Conservation (phyloP, 78 protist species). For the Tieghemostelium lacteum region DNA sequence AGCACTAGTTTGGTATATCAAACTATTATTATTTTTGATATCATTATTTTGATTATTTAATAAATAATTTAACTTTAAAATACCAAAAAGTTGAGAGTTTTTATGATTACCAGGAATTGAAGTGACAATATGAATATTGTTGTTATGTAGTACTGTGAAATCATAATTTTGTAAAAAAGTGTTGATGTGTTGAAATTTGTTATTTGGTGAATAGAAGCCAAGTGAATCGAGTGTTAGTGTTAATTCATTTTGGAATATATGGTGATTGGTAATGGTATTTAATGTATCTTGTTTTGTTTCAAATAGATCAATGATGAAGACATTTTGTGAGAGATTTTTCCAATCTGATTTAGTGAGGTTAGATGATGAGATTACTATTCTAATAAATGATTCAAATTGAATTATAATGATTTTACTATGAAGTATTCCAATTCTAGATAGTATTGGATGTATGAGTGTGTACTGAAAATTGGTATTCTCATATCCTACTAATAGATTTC, state of each 20-base stretch:
- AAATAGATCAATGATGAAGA: constrained; percentile 18
- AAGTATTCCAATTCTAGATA: neutral
- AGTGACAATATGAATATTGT: constrained; percentile 18
- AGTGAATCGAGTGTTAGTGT: neutral
- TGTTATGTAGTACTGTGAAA: neutral
- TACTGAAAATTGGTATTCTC: neutral
- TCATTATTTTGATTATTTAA: neutral
- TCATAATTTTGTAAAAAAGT: neutral
- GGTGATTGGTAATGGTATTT: too few species aligned
- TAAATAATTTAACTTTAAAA: neutral
- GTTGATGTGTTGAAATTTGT: neutral
- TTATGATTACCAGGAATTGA: constrained; percentile 6
- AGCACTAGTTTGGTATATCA: constrained; percentile 28
- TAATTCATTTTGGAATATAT: constrained; percentile 9
- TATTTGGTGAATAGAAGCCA: constrained; percentile 1
- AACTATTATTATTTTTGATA: neutral
- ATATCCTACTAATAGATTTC: neutral
- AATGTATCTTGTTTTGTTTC: too few species aligned
- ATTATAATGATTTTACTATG: constrained; percentile 34
- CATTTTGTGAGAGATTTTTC: constrained; percentile 18
- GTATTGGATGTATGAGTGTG: neutral
- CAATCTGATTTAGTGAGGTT: constrained; percentile 30
- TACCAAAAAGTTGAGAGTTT: neutral
- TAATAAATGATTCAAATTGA: neutral
- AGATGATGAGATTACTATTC: constrained; percentile 17